Base-by-base conservation (phyloP, 768 basidiomycete genomes). In the Leccinum rimulosum region DNA sequence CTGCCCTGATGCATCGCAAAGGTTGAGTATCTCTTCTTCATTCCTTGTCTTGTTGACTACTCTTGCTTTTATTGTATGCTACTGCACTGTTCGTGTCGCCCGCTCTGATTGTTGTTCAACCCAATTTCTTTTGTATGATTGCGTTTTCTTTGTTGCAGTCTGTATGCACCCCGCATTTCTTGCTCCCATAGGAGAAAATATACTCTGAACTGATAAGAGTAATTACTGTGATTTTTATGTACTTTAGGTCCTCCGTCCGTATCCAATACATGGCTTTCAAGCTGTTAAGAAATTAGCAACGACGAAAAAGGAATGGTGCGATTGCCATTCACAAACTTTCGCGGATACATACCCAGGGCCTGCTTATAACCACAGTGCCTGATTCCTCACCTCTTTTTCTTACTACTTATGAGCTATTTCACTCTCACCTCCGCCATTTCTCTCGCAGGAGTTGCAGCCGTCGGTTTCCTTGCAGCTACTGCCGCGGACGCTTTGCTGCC, bases 371-470 rank as follows among this genome's bases (percentile, higher is more conserved):
- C 36, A 38, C 36, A 36, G n/a, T n/a, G 40, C 19, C 4, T 11
- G 11, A 22, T 52, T 55, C 38, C 50, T 22, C n/a, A 33, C n/a
- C 50, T 50, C 49, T 33, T 8, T 14, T 50, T 35, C 25, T 40
- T 33, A n/a, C 11, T 51, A 49, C 49, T 31, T 2, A 73, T 72
- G 71, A 62, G 56, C 25, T 55, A 62, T 58, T 84, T 87, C 66
- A 87, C 83, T 0, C 66, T 75, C 22, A 89, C 84, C 3, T 90
- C 89, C 15, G 81, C 80, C 0, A 80, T 79, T 68, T 87, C 88
- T 4, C 78, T 92, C 7, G 80, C 77, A 2, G 87, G 81, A 11
- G 86, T 93, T 6, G 74, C 77, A 0, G 70, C 65, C 2, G 69
- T 88, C 6, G 84, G 76, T 1, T 25, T 83, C 22, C 53, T 82